Evolutionary conservation across 2,329 filamentous ascomycete species (phyloP).

Genomic region (Keithomyces neogunnii): DNA sequence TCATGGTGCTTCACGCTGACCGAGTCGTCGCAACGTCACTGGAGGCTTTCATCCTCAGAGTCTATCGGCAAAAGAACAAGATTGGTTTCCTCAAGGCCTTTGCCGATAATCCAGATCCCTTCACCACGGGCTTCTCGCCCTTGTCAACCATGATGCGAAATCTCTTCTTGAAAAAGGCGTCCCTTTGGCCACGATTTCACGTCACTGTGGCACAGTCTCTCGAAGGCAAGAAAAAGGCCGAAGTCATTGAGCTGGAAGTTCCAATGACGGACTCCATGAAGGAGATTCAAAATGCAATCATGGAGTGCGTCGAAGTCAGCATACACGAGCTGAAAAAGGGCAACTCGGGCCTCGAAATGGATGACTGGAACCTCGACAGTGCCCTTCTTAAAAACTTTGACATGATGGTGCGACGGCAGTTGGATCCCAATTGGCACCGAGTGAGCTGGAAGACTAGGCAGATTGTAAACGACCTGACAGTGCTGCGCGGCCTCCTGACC

Average conservation of each 20-base stretch:
- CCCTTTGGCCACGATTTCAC: slow-evolving; percentile 90
- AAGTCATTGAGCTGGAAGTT: slow-evolving; percentile 94
- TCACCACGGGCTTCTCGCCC: slow-evolving; percentile 80
- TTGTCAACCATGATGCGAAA: slow-evolving; percentile 83
- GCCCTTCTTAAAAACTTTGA: slow-evolving; percentile 91
- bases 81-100: slow-evolving; percentile 91
- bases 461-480: slow-evolving; percentile 81
- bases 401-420: slow-evolving; percentile 73
- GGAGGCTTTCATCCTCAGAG: slow-evolving; percentile 90
- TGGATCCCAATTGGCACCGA: slow-evolving; percentile 95
- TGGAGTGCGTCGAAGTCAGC: slow-evolving; percentile 93
- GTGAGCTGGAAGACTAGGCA: slow-evolving; percentile 92
- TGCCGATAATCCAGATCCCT: slow-evolving; percentile 85
- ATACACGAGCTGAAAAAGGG: slow-evolving; percentile 89
- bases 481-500: slow-evolving; percentile 76
- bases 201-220: slow-evolving; percentile 80
- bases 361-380: slow-evolving; percentile 93
- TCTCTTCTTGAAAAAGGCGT: slow-evolving; percentile 79
- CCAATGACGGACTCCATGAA: slow-evolving; percentile 93
- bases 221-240: slow-evolving; percentile 86
- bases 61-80: slow-evolving; percentile 94
- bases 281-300: slow-evolving; percentile 85
- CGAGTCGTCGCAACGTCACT: slow-evolving; percentile 76
- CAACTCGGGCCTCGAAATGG: slow-evolving; percentile 86
- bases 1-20: slow-evolving; percentile 85